Evolutionary conservation across 208 protist genomes (phyloP).

Genomic region (Crithidia thermophila): DNA sequence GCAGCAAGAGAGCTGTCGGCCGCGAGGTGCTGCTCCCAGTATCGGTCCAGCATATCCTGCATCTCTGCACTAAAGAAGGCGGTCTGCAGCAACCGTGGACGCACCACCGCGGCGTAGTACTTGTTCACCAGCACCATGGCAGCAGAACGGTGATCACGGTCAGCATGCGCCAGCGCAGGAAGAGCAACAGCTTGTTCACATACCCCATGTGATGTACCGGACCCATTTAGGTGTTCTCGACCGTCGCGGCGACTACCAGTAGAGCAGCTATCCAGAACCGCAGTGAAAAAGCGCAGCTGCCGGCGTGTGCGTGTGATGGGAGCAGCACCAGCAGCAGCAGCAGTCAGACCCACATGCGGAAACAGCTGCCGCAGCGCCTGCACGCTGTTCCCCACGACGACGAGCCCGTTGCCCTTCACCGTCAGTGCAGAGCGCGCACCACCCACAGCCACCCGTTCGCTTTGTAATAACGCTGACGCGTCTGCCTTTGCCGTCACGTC

Average conservation of each 20-base stretch:
- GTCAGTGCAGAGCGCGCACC: background rate
- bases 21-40: conserved; percentile 38
- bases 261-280: conserved; percentile 3
- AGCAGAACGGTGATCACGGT: background rate
- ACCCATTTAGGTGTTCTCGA: too few species aligned
- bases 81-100: conserved; percentile 38
- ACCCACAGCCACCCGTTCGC: background rate
- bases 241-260: too few species aligned
- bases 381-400: conserved; percentile 26
- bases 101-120: conserved; percentile 48
- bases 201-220: background rate
- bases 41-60: conserved; percentile 40
- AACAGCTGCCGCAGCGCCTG: conserved; percentile 14
- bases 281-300: conserved; percentile 30
- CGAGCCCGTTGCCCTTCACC: conserved; percentile 10
- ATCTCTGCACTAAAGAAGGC: conserved; percentile 39
- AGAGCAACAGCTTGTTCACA: background rate
- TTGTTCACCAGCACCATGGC: conserved; percentile 47
- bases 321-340: background rate
- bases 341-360: background rate
- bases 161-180: background rate
- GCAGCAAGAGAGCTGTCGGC: background rate
- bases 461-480: too few species aligned
- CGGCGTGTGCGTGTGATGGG: background rate
- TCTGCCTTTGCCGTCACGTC: too few species aligned